A percentile compares a stretch with the other conserved stretches of the same genome.
Conservation (phyloP, 257 asterid genomes). For the Ehretia macrophylla region DNA sequence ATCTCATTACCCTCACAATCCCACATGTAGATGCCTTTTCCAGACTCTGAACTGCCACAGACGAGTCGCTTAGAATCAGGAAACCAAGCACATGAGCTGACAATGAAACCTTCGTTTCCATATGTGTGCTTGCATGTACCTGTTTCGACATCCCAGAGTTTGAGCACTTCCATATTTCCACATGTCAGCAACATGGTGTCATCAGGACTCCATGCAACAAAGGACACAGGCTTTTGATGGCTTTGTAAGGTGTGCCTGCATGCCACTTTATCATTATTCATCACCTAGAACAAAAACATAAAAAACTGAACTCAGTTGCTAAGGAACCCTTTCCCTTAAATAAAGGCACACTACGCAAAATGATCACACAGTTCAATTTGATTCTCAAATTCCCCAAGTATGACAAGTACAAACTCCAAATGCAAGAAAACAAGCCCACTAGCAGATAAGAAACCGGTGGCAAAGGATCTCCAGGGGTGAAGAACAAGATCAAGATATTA, state of each 20-base stretch:
- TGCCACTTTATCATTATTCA: slow-evolving; percentile 52
- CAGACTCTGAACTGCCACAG: slow-evolving; percentile 89
- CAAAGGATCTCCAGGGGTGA: no score
- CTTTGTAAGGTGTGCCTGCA: slow-evolving; percentile 37
- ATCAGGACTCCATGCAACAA: slow-evolving; percentile 90
- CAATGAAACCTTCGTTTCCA: slow-evolving; percentile 51
- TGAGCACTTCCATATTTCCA: slow-evolving; percentile 80
- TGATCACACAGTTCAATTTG: background rate
- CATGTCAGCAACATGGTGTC: slow-evolving; percentile 90
- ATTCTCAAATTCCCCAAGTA: background rate
- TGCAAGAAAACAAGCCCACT: no score
- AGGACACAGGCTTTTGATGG: slow-evolving; percentile 76
- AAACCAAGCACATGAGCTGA: slow-evolving; percentile 97
- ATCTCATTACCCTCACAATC: slow-evolving; percentile 82
- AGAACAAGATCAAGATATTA: no score
- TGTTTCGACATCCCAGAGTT: slow-evolving; percentile 86
- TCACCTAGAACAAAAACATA: slow-evolving; percentile 46
- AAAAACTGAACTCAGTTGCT: slow-evolving; percentile 11
- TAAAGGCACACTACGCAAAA: background rate
- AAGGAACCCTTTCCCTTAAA: background rate
- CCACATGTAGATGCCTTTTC: slow-evolving; percentile 92
- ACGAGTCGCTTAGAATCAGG: slow-evolving; percentile 88
- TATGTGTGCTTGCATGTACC: slow-evolving; percentile 87
- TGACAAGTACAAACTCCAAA: no score
- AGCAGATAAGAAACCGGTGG: no score